A percentile compares a stretch with the other conserved stretches of the same genome.
Evolutionary conservation across 73 alveolate genomes (phyloP).

Genomic region (Blepharisma japonicum): DNA sequence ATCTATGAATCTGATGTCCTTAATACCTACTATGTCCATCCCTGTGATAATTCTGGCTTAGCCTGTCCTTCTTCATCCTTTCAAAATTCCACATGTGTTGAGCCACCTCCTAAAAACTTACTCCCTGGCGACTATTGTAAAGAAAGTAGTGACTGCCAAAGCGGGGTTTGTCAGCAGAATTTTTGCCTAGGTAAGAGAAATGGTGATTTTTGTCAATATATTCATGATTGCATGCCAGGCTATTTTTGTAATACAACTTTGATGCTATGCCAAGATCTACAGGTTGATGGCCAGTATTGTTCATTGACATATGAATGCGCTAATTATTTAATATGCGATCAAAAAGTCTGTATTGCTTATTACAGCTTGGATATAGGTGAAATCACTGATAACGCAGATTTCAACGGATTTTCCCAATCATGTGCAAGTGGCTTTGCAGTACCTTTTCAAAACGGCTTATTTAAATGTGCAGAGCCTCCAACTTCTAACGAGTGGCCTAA

Average conservation of each 20-base stretch:
- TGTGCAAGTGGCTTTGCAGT: not conserved
- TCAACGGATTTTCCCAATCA: not conserved
- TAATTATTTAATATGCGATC: not conserved
- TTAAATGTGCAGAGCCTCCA: not conserved
- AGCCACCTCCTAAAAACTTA: not conserved
- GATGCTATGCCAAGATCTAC: not conserved
- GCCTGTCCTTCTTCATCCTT: not conserved
- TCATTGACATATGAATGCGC: not conserved
- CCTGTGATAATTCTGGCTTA: not conserved
- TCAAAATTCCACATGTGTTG: conserved; percentile 1
- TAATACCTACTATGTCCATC: not conserved
- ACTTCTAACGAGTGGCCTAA: not conserved
- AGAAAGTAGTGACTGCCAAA: not conserved
- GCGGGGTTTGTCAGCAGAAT: not conserved
- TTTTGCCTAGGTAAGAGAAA: not conserved
- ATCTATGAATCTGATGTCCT: not conserved
- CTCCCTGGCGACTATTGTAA: conserved; percentile 1
- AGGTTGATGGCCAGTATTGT: not conserved
- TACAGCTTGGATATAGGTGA: not conserved
- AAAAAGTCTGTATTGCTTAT: not conserved
- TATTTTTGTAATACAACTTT: not conserved
- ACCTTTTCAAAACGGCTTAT: not conserved
- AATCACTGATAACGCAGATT: not conserved
- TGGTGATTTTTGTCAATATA: not conserved
- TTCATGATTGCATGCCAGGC: not conserved